These are phyloP conservation scores for Aspergillus saccharolyticus DNA, from an alignment of 495 filamentous ascomycete species.

Conservation along the genomic window DNA sequence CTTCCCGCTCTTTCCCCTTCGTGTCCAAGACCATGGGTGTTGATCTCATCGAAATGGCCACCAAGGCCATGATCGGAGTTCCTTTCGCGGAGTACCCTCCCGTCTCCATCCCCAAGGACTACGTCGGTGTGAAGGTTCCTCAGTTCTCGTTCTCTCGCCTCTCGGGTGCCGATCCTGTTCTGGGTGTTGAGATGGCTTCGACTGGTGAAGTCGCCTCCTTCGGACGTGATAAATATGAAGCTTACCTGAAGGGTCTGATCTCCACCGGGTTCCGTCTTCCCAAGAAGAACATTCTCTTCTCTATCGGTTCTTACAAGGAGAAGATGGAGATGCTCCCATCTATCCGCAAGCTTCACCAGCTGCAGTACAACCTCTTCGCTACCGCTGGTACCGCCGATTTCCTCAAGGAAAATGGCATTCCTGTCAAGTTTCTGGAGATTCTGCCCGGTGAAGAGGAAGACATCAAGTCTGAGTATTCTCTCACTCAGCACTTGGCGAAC, in stretches of 20 bases:
- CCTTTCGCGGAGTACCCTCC: conserved; percentile 79
- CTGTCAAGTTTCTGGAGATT: conserved; percentile 86
- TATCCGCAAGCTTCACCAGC: conserved; percentile 75
- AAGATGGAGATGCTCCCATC: conserved; percentile 96
- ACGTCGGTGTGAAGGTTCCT: conserved; percentile 95
- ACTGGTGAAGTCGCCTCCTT: conserved; percentile 98
- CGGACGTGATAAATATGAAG: conserved; percentile 92
- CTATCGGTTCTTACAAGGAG: conserved; percentile 95
- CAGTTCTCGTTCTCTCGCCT: conserved; percentile 98
- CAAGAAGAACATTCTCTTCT: conserved; percentile 89
- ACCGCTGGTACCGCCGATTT: conserved; percentile 96
- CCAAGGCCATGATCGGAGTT: conserved; percentile 88
- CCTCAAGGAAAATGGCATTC: conserved; percentile 82
- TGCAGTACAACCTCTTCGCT: conserved; percentile 92
- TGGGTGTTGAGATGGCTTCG: conserved; percentile 98
- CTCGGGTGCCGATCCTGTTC: conserved; percentile 90
- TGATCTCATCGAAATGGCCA: conserved; percentile 97
- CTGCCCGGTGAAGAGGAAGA: conserved; percentile 65
- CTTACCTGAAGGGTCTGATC: conserved; percentile 90
- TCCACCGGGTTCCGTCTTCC: conserved; percentile 97
- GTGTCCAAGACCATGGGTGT: conserved; percentile 99
- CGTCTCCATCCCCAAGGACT: conserved; percentile 66
- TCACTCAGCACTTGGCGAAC: conserved; percentile 91
- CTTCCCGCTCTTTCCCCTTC: conserved; percentile 95
- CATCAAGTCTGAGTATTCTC: conserved; percentile 91